Conservation (phyloP, 2,329 filamentous ascomycete genomes). For the Pseudogymnoascus sp. region DNA sequence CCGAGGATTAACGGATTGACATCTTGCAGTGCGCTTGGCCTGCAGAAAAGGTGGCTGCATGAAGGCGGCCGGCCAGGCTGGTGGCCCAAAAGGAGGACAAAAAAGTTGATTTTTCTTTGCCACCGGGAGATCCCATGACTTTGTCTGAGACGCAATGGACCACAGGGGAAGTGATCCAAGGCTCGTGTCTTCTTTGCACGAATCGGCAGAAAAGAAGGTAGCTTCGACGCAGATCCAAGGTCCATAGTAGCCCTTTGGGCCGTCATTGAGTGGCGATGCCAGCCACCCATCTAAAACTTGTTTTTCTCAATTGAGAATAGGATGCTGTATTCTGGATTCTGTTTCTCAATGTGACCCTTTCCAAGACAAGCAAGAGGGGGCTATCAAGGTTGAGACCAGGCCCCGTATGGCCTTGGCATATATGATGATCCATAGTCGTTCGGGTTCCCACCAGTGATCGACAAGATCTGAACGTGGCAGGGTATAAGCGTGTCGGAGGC, state of each 20-base stretch:
- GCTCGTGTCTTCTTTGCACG: background rate
- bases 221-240: background rate
- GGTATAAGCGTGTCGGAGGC: slow-evolving; percentile 1
- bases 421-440: background rate
- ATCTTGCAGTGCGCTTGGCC: slow-evolving; percentile 4
- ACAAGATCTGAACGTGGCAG: slow-evolving; percentile 2
- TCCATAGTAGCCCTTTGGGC: background rate
- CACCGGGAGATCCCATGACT: background rate
- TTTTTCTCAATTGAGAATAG: background rate
- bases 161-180: background rate
- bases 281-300: background rate
- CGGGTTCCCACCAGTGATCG: slow-evolving; percentile 1
- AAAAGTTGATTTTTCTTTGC: slow-evolving; percentile 5
- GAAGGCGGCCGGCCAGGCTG: slow-evolving; percentile 1
- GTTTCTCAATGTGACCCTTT: background rate
- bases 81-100: slow-evolving; percentile 3
- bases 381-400: background rate
- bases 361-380: background rate
- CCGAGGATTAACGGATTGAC: slow-evolving; percentile 4
- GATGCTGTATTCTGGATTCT: slow-evolving; percentile 1
- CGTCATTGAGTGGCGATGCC: background rate
- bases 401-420: background rate
- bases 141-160: background rate
- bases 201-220: background rate
- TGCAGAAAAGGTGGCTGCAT: slow-evolving; percentile 1